Evolutionary conservation across 176 grass and related monocot genomes (phyloP).

Genomic region (Phragmites australis): DNA sequence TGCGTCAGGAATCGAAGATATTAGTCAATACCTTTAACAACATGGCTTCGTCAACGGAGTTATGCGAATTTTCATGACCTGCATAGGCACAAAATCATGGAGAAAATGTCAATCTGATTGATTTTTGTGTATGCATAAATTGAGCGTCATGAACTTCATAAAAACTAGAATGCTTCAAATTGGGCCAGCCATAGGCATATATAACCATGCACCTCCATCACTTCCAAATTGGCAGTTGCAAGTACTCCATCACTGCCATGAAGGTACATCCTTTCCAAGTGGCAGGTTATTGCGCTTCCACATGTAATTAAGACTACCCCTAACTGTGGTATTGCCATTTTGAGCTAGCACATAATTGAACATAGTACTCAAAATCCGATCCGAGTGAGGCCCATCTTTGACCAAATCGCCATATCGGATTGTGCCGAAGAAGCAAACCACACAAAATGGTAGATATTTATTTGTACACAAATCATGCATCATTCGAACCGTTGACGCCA

Average conservation of each 20-base stretch:
- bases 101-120: constrained; percentile 31
- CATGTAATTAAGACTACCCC: not conserved
- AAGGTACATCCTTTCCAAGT: too few relatives aligned
- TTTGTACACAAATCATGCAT: not conserved
- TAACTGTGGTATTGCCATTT: not conserved
- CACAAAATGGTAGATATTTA: not conserved
- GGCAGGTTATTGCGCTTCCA: too few relatives aligned
- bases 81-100: constrained; percentile 16
- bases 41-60: constrained; percentile 73
- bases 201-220: not conserved
- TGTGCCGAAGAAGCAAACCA: not conserved
- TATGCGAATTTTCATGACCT: constrained; percentile 69
- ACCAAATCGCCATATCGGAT: too few relatives aligned
- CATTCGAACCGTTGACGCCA: not conserved
- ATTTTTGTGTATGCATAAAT: not conserved
- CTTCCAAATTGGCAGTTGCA: not conserved
- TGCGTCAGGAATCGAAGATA: not conserved
- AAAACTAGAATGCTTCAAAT: not conserved
- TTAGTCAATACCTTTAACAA: constrained; percentile 64
- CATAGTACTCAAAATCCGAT: not conserved
- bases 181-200: constrained; percentile 1
- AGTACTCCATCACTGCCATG: not conserved
- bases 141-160: not conserved
- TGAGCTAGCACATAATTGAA: not conserved
- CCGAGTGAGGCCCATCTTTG: not conserved